Conservation (phyloP, 164 flowering plant genomes). For the Annona squamosa region DNA sequence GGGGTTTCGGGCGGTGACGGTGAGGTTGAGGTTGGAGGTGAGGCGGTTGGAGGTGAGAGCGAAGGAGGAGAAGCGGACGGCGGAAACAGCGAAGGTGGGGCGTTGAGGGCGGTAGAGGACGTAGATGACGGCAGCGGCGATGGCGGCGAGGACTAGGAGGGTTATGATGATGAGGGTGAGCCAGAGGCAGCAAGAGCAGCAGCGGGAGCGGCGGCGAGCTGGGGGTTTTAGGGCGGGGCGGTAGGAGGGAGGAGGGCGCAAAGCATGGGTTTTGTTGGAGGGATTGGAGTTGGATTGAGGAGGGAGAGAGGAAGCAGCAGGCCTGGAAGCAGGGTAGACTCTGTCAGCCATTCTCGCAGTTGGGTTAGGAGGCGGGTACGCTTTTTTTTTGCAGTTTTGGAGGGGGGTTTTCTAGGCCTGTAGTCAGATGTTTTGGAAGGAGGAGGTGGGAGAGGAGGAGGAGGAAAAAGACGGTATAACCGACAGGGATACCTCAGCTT, state of each 20-base stretch:
- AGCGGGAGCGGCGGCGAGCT: constrained; percentile 44
- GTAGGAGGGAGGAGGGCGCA: constrained; percentile 55
- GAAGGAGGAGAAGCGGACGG: constrained; percentile 50
- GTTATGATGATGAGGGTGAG: constrained; percentile 32
- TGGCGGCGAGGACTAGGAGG: constrained; percentile 39
- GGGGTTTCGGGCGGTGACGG: constrained; percentile 52
- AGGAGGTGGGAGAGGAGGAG: not conserved
- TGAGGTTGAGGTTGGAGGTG: constrained; percentile 34
- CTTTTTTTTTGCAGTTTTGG: not conserved
- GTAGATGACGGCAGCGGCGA: constrained; percentile 45
- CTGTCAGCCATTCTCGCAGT: constrained; percentile 34
- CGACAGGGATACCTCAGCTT: constrained; percentile 1
- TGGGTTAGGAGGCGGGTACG: not conserved
- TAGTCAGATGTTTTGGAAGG: not conserved
- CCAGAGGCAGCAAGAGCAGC: constrained; percentile 58
- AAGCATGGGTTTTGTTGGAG: constrained; percentile 26
- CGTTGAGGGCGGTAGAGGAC: constrained; percentile 73
- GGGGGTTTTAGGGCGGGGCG: constrained; percentile 48
- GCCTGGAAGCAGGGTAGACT: constrained; percentile 37
- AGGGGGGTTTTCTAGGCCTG: not conserved
- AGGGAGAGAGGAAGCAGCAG: constrained; percentile 11
- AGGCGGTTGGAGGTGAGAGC: constrained; percentile 43
- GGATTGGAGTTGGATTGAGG: constrained; percentile 14
- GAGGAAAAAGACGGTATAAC: constrained; percentile 1
- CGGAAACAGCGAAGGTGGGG: constrained; percentile 56